Conservation (phyloP, 768 basidiomycete genomes). For the Calvatia gigantea region DNA sequence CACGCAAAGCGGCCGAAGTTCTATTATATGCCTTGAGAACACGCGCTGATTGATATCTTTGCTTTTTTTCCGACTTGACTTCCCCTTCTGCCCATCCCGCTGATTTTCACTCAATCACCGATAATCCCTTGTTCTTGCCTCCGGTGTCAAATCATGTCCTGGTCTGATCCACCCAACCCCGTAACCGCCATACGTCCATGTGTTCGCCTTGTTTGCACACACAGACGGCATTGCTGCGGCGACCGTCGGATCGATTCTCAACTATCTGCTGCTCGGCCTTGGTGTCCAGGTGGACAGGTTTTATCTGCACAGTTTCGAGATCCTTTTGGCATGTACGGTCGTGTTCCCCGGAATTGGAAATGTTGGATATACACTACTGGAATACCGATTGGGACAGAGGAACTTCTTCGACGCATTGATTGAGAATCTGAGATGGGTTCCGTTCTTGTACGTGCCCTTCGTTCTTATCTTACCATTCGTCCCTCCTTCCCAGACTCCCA, state of each 20-base stretch:
- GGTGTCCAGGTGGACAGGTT: constrained; percentile 64
- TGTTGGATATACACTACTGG: constrained; percentile 67
- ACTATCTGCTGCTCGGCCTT: constrained; percentile 75
- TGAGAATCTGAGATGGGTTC: constrained; percentile 63
- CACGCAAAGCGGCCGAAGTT: neutral
- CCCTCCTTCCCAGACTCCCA: neutral
- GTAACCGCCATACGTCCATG: neutral
- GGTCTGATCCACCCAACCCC: neutral
- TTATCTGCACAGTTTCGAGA: constrained; percentile 80
- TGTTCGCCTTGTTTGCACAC: constrained; percentile 5
- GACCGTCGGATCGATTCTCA: constrained; percentile 60
- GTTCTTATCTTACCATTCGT: neutral
- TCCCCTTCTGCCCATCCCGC: neutral
- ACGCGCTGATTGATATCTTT: neutral
- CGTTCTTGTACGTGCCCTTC: constrained; percentile 70
- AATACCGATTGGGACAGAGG: constrained; percentile 70
- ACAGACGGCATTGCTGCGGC: constrained; percentile 66
- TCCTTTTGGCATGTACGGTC: constrained; percentile 70
- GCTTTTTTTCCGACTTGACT: neutral
- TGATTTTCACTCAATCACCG: neutral
- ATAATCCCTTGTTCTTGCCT: neutral
- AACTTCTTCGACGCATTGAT: constrained; percentile 43
- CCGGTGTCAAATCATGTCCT: neutral
- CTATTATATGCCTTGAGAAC: neutral
- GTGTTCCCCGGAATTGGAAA: constrained; percentile 81